phyloP scores from a whole-genome alignment of 192 early-diverging fungal genomes.

The Entomortierella chlamydospora region DNA sequence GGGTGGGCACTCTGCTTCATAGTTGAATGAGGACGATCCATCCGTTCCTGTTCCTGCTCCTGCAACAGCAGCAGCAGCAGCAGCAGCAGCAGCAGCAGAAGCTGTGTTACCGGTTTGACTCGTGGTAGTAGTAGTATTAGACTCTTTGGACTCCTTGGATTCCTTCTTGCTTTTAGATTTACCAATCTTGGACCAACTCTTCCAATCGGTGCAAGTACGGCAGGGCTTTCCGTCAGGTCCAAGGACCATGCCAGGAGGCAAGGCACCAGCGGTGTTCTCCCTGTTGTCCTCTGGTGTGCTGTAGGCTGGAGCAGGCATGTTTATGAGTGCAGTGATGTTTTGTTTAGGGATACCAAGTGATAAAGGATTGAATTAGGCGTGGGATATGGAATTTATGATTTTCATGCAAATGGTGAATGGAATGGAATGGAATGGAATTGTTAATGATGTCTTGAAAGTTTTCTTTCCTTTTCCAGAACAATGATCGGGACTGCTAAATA shows the following conservation, averaged over 20 bases:
- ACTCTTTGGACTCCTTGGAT: conserved; percentile 20
- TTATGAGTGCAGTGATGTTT: not conserved
- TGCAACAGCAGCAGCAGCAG: conserved; percentile 4
- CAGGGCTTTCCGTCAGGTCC: conserved; percentile 77
- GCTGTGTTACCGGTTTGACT: not conserved
- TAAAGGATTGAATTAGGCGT: too few species aligned
- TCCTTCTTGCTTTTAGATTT: conserved; percentile 52
- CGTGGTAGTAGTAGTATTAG: not conserved
- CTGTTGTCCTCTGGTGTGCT: not conserved
- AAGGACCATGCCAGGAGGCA: conserved; percentile 54
- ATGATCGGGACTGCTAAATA: too few species aligned
- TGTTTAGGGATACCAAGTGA: too few species aligned
- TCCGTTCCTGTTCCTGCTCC: not conserved
- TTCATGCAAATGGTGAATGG: not conserved
- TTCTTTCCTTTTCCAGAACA: too few species aligned
- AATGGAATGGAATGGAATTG: not conserved
- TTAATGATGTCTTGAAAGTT: not conserved
- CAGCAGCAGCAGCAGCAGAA: conserved; percentile 8
- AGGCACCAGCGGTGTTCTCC: not conserved
- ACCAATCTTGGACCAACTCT: conserved; percentile 70
- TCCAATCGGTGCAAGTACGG: conserved; percentile 82
- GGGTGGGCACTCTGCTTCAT: conserved; percentile 77
- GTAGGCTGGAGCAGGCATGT: conserved; percentile 32
- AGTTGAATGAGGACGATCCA: conserved; percentile 36
- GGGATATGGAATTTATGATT: too few species aligned